Base-by-base conservation (phyloP, 305 asterid species). In the Ilex paraguariensis region DNA sequence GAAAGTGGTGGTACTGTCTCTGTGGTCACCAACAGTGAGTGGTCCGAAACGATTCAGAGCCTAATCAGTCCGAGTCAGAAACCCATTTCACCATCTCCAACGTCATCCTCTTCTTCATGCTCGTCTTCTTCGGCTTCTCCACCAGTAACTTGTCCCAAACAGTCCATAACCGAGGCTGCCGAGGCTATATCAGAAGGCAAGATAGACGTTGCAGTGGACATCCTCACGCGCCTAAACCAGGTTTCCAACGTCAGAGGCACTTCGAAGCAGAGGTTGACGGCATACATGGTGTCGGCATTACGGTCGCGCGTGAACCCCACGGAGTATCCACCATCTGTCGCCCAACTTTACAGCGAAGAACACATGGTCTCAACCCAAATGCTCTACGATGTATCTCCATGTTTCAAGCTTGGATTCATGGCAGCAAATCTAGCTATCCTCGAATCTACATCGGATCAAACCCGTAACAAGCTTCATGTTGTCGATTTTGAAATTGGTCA, bases 401-500 rank as follows among this genome's bases (percentile, higher is more conserved):
- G 95, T 66, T 90, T 90, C 73, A 87, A 81, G 80, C 87, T 90
- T 42, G 95, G 95, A 2, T 86, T 90, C 84, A 86, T 86, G 93
- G 97, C 97, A 2, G 96, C 93, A 2, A 90, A 90, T 72, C 75
- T 82, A 0, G 87, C 89, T 7, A 90, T 90, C 39, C 79, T 87
- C 14, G 95, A 90, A 62, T 89, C 95, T 1, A 61, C 80, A 6
- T 60, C 82, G 5, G 86, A 85, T 58, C 63, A 70, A 36, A 36
- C 6, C 42, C 42, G 42, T 36, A 36, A 8, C 31, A 86, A 76
- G 69, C 76, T 91, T 9, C 96, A 91, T 52, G 90, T 91, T 5
- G 49, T 91, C 62, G 97, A 91, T 81, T 86, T 88, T 17, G 94
- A 86, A 63, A 77, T 91, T 61, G 91, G 87, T 32, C 84, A 80